Base-by-base conservation (phyloP, 2,329 filamentous ascomycete species). In the Metarhizium anisopliae region DNA sequence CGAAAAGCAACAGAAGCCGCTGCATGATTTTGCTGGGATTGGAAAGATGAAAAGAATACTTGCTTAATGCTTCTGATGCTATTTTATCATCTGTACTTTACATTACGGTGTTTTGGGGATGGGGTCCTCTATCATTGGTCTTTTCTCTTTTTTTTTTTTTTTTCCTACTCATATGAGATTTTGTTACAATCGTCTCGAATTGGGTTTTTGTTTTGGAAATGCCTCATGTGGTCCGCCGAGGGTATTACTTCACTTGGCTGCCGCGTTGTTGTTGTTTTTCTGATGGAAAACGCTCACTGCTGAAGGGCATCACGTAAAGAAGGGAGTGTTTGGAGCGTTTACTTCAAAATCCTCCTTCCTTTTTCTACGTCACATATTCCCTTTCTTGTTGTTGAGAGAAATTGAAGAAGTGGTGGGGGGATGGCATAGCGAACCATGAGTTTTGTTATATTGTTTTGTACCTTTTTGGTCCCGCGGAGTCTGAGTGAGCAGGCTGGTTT, bases 51-150 rank as follows among this genome's bases (percentile, higher is more conserved):
- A 52, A 52, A 42, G 16, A 42, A 20, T 29, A 16, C 25, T 36
- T 35, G 29, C 20, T 25, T 47, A n/a, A 52, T 45, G 50, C 51
- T 52, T 59, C 30, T 51, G 35, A 38, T 49, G 16, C 52, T 47
- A 49, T 50, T 40, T 58, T 53, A 54, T 45, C 52, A 58, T 49
- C 52, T 66, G 59, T 62, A 61, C 58, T 61, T 59, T 61, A 63
- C 51, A 53, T 58, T 16, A 53, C 50, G 56, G 59, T 58, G 52
- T 59, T 59, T 58, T 14, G 55, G 57, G 53, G 51, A 56, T 52
- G 52, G 47, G 50, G 43, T 8, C 50, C 47, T 25, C 50, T 36
- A 16, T 18, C 45, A 35, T n/a, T 51, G 18, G 32, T 25, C 30
- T 50, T 42, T 43, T 18, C 25, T 49, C 2, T 51, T 35, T 20